phyloP scores from a whole-genome alignment of 192 early-diverging fungal species.

The Podila verticillata region DNA sequence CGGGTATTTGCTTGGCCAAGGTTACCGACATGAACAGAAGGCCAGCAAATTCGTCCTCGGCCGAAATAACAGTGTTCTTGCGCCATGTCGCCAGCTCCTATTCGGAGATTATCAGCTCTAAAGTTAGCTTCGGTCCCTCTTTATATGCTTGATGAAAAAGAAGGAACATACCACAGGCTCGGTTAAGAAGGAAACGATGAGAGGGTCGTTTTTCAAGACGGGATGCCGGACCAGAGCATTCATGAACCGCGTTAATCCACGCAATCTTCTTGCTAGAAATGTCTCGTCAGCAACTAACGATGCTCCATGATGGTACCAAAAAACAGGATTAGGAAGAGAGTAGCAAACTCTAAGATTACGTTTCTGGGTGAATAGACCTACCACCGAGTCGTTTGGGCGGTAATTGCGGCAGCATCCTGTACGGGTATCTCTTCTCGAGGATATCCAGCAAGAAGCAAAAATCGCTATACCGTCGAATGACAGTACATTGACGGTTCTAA shows the following conservation, averaged over 20 bases:
- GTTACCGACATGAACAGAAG: constrained; percentile 12
- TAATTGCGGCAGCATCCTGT: constrained; percentile 79
- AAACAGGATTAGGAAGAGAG: background rate
- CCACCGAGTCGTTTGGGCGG: constrained; percentile 92
- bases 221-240: constrained; percentile 83
- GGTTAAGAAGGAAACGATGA: constrained; percentile 71
- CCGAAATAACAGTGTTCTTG: constrained; percentile 59
- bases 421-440: constrained; percentile 82
- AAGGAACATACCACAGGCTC: constrained; percentile 60
- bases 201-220: constrained; percentile 65
- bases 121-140: too few relatives aligned
- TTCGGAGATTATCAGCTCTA: background rate
- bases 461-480: constrained; percentile 89
- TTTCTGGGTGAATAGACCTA: constrained; percentile 32
- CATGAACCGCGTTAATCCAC: constrained; percentile 74
- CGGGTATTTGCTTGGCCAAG: constrained; percentile 37
- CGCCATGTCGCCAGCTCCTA: constrained; percentile 69
- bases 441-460: constrained; percentile 89
- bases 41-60: constrained; percentile 65
- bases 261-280: constrained; percentile 77
- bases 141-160: background rate
- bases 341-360: background rate
- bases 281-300: constrained; percentile 58
- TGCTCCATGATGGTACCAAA: constrained; percentile 8
- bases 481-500: constrained; percentile 58